These are phyloP conservation scores for Penicillium malachiteum DNA, from an alignment of 495 filamentous ascomycete species.

Conservation along the genomic window DNA sequence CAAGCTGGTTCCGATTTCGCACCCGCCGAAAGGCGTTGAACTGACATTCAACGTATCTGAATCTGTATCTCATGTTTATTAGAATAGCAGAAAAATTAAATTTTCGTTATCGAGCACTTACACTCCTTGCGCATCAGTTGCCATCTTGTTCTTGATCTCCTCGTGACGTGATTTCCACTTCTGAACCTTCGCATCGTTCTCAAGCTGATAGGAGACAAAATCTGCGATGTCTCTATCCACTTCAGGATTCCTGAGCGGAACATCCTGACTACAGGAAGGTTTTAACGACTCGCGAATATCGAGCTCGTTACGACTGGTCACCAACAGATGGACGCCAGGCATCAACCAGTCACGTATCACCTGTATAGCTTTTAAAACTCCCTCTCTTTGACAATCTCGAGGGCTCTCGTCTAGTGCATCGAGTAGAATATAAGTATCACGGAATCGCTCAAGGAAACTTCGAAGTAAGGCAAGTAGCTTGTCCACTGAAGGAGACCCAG, in stretches of 20 bases:
- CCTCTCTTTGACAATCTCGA: constrained; percentile 13
- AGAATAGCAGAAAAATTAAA: too few relatives aligned
- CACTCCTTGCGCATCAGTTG: constrained; percentile 33
- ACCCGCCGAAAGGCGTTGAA: constrained; percentile 26
- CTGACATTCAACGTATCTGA: constrained; percentile 41
- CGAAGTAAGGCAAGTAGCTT: constrained; percentile 16
- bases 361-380: constrained; percentile 22
- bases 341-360: constrained; percentile 24
- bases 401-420: constrained; percentile 33
- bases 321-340: constrained; percentile 32
- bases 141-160: constrained; percentile 26
- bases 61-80: constrained; percentile 26
- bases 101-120: constrained; percentile 16
- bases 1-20: constrained; percentile 23
- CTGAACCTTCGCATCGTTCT: constrained; percentile 22
- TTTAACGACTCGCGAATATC: constrained; percentile 34
- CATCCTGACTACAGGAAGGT: constrained; percentile 12
- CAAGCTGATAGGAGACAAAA: constrained; percentile 30
- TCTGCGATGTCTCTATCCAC: constrained; percentile 30
- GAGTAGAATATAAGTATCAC: constrained; percentile 25
- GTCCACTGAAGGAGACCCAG: constrained; percentile 8
- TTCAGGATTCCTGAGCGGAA: constrained; percentile 23
- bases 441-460: constrained; percentile 13
- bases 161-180: constrained; percentile 26
- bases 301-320: constrained; percentile 37